Evolutionary conservation across 352 stramenopile species (phyloP).

Genomic region (Globisporangium uncinulatum): DNA sequence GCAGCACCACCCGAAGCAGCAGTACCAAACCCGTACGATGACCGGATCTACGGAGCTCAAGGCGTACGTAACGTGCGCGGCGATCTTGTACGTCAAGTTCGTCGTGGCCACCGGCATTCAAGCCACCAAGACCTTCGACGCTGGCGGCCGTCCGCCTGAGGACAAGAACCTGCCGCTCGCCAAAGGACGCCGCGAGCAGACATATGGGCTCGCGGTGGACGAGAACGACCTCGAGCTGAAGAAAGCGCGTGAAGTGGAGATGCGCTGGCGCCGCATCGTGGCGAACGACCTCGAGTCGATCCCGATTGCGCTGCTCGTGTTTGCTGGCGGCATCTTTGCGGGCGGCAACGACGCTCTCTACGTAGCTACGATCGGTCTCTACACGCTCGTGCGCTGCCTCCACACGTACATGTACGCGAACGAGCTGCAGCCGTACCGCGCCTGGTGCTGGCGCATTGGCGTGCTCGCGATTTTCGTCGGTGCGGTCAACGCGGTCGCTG

Average conservation of each 20-base stretch:
- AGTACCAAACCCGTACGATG: constrained; percentile 16
- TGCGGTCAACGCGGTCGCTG: constrained; percentile 24
- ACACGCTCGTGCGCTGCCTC: constrained; percentile 27
- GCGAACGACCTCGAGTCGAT: constrained; percentile 46
- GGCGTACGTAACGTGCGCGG: constrained; percentile 37
- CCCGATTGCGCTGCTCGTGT: constrained; percentile 34
- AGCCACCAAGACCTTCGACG: constrained; percentile 40
- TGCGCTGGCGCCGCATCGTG: constrained; percentile 45
- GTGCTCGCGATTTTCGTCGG: constrained; percentile 14
- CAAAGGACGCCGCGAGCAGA: constrained; percentile 23
- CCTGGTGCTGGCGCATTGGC: constrained; percentile 17
- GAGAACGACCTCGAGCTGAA: constrained; percentile 25
- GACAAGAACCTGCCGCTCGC: constrained; percentile 32
- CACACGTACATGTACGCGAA: constrained; percentile 36
- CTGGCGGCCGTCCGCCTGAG: constrained; percentile 47
- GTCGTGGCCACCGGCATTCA: constrained; percentile 40
- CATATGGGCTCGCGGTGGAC: constrained; percentile 26
- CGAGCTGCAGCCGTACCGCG: constrained; percentile 29
- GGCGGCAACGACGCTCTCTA: constrained; percentile 32
- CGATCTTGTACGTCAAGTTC: constrained; percentile 61
- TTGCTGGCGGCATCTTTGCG: constrained; percentile 32
- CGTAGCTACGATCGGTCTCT: constrained; percentile 21
- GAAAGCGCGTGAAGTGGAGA: constrained; percentile 27
- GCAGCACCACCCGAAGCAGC: too few species aligned
- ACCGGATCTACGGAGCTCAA: constrained; percentile 34